Evolutionary conservation across 2,329 filamentous ascomycete species (phyloP), one percentile per base, ranked within the genome.

Genomic region (Eutypa lata): DNA sequence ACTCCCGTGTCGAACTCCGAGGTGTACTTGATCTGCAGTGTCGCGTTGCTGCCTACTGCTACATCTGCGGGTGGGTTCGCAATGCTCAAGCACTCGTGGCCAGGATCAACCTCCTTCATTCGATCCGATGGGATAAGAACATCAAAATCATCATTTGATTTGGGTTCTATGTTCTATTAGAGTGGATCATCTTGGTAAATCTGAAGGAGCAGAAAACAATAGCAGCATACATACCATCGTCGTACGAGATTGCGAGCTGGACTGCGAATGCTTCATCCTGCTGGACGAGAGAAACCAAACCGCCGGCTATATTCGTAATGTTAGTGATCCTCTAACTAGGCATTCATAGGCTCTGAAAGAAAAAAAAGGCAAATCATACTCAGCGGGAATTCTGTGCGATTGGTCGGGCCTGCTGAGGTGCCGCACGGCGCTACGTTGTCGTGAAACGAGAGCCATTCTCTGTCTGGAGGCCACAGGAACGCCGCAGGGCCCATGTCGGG

Each of bases 391-490:
- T 75, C 63, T 0, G 81, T 84, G 51, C 83, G 71, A 55, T 81
- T 81, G 0, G 66, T 68, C 2, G 75, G 69, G 1, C 71, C 69
- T 16, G 73, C 70, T 11, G 70, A 67, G 11, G 80, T 82, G 49
- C 83, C 82, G 60, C 83, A 86, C 0, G 83, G 83, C 7, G 76
- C 72, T 5, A 65, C 78, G 60, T 84, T 84, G 61, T 86, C 82
- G 37, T 75, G 67, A 13, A 73, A 71, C 28, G 75, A 78, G 48
- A 72, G 72, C 81, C 82, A 87, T 40, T 71, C 69, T 49, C 82
- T 73, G 65, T 85, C 81, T 14, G 72, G 63, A 3, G 82, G 83
- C 82, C 82, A 86, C 67, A 85, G 71, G 63, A 86, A 83, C 53
- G n/a, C 62, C 50, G 21, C 50, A 49, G 26, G 42, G 50, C 67